Evolutionary conservation across 306 rosid species (phyloP).

Genomic region (Abrus pulchellus): DNA sequence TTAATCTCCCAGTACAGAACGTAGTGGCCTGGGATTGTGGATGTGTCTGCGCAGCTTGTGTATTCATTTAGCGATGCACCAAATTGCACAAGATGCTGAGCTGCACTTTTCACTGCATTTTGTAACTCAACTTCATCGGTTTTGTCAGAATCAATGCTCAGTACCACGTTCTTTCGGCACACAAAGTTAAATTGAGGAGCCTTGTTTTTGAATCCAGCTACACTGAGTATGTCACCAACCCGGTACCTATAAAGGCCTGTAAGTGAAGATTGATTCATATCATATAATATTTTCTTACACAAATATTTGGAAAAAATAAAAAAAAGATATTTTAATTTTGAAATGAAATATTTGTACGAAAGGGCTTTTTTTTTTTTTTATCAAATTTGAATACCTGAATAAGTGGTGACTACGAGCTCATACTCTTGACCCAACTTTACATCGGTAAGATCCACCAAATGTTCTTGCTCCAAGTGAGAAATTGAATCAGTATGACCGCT

Average conservation of each 20-base stretch:
- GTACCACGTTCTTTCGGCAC: conserved; percentile 15
- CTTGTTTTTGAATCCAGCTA: conserved; percentile 12
- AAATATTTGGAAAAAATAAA: too few relatives aligned
- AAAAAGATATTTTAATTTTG: too few relatives aligned
- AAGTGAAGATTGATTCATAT: background rate
- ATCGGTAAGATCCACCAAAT: conserved; percentile 6
- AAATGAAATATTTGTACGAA: too few relatives aligned
- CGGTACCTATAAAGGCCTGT: conserved; percentile 22
- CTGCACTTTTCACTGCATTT: background rate
- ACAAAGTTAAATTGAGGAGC: conserved; percentile 25
- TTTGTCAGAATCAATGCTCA: conserved; percentile 29
- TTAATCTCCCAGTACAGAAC: conserved; percentile 1
- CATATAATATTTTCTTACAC: too few relatives aligned
- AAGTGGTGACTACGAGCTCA: conserved; percentile 30
- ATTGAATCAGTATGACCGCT: background rate
- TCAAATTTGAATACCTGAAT: background rate
- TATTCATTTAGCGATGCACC: conserved; percentile 21
- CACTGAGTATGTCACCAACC: conserved; percentile 31
- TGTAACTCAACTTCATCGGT: conserved; percentile 30
- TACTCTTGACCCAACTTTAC: conserved; percentile 15
- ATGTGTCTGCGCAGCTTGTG: background rate
- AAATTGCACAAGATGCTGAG: background rate
- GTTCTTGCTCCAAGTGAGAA: background rate
- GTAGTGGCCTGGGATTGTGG: conserved; percentile 18
- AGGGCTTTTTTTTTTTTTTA: too few relatives aligned